These are phyloP conservation scores for Lactifluus piperatus DNA, from an alignment of 768 basidiomycete genomes.

Conservation along the genomic window DNA sequence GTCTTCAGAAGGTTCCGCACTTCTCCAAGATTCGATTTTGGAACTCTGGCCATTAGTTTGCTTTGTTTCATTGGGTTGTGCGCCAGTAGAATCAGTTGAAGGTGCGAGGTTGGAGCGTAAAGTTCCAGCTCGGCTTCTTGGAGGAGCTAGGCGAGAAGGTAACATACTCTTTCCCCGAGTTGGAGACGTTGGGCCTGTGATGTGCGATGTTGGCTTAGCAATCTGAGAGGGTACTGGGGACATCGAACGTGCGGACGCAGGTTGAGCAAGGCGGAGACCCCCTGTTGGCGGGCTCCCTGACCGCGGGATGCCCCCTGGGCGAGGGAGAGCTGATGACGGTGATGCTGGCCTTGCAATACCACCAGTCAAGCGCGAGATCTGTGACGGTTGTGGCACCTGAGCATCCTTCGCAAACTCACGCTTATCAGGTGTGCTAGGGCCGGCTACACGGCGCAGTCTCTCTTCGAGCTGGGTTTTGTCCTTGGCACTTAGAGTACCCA, in stretches of 20 bases:
- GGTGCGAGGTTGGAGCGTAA: slow-evolving; percentile 9
- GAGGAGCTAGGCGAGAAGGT: slow-evolving; percentile 67
- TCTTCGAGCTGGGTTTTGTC: slow-evolving; percentile 92
- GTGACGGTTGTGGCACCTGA: slow-evolving; percentile 33
- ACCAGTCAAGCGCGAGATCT: slow-evolving; percentile 46
- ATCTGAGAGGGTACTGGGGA: slow-evolving; percentile 31
- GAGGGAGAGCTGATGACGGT: slow-evolving; percentile 34
- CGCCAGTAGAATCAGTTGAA: not conserved
- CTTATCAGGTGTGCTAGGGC: slow-evolving; percentile 43
- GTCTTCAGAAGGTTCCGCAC: slow-evolving; percentile 6
- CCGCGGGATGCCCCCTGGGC: slow-evolving; percentile 37
- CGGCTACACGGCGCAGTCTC: slow-evolving; percentile 71
- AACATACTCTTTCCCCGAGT: slow-evolving; percentile 58
- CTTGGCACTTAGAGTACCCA: slow-evolving; percentile 69
- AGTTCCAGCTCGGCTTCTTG: slow-evolving; percentile 40
- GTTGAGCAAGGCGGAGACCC: slow-evolving; percentile 35
- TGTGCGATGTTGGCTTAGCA: slow-evolving; percentile 22
- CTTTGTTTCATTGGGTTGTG: slow-evolving; percentile 3
- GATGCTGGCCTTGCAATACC: slow-evolving; percentile 42
- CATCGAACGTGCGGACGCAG: slow-evolving; percentile 29
- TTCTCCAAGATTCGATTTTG: slow-evolving; percentile 17
- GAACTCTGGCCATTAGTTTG: slow-evolving; percentile 12
- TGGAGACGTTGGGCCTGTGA: slow-evolving; percentile 29
- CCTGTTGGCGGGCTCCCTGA: slow-evolving; percentile 40
- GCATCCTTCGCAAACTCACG: slow-evolving; percentile 29